Conservation (phyloP, 169 alveolate genomes). For the Plasmodium malariae region DNA sequence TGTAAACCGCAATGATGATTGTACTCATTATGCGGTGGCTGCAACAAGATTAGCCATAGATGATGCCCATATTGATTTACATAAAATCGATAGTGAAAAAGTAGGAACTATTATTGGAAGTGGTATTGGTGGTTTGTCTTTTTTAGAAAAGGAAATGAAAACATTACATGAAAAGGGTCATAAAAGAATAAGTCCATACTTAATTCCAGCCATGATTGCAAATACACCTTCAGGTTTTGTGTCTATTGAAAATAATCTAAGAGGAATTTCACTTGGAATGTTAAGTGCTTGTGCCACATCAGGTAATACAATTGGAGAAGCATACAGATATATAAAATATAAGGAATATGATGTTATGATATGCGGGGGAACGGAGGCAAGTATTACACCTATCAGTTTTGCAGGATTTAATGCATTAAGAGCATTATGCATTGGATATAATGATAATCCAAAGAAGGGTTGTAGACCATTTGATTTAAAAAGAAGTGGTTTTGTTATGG, state of each 20-base stretch:
- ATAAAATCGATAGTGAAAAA: slow-evolving; percentile 71
- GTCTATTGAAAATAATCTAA: slow-evolving; percentile 80
- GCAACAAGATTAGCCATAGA: slow-evolving; percentile 82
- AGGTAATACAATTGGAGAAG: slow-evolving; percentile 88
- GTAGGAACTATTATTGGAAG: slow-evolving; percentile 83
- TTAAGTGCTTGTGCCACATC: slow-evolving; percentile 90
- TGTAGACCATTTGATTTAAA: slow-evolving; percentile 91
- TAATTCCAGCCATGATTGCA: slow-evolving; percentile 86
- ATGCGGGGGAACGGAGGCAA: slow-evolving; percentile 91
- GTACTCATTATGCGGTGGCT: slow-evolving; percentile 84
- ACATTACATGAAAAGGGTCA: slow-evolving; percentile 78
- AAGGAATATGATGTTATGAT: slow-evolving; percentile 88
- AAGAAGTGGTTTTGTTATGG: slow-evolving; percentile 92
- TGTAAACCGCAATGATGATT: slow-evolving; percentile 82
- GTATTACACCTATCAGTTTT: slow-evolving; percentile 85
- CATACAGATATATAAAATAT: slow-evolving; percentile 83
- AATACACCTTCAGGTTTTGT: slow-evolving; percentile 84
- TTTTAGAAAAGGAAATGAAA: slow-evolving; percentile 79
- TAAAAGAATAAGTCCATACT: slow-evolving; percentile 79
- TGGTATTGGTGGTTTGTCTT: slow-evolving; percentile 83
- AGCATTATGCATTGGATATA: slow-evolving; percentile 86
- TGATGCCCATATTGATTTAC: slow-evolving; percentile 78
- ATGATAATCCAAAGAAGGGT: slow-evolving; percentile 88
- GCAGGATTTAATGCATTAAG: slow-evolving; percentile 87
- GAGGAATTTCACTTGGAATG: slow-evolving; percentile 83